These are phyloP conservation scores for Allium cepa DNA, from an alignment of 106 monocot species.

Conservation along the genomic window DNA sequence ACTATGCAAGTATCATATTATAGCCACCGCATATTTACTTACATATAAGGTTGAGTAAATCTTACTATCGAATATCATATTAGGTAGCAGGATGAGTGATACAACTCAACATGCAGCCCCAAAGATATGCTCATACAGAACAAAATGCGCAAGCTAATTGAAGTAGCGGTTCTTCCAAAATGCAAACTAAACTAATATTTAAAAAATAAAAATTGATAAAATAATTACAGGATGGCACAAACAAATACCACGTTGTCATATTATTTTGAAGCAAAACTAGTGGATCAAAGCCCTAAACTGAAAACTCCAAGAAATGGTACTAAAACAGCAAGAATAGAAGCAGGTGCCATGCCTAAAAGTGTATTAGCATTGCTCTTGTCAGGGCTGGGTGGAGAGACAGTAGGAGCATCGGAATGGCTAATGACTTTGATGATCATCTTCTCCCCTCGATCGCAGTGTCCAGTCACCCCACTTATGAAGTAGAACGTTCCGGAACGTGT, in stretches of 20 bases:
- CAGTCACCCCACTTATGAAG: slow-evolving; percentile 80
- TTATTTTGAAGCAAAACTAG: background rate
- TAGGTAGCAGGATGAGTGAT: too few relatives aligned
- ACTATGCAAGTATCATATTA: too few relatives aligned
- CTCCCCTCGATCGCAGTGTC: slow-evolving; percentile 75
- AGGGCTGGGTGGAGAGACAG: background rate
- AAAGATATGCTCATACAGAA: too few relatives aligned
- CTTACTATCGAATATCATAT: too few relatives aligned
- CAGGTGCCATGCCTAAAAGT: background rate
- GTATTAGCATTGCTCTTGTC: background rate
- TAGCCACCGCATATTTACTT: too few relatives aligned
- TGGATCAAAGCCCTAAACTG: background rate
- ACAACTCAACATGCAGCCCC: too few relatives aligned
- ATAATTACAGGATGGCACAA: too few relatives aligned
- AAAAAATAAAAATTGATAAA: too few relatives aligned
- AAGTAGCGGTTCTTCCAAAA: too few relatives aligned
- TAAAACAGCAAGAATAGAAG: background rate
- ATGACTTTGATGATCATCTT: slow-evolving; percentile 76
- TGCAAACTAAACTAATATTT: too few relatives aligned
- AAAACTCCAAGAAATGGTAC: background rate
- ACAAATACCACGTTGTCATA: background rate
- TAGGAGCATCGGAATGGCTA: slow-evolving; percentile 6
- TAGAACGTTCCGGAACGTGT: slow-evolving; percentile 54
- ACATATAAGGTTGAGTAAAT: too few relatives aligned
- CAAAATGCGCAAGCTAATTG: too few relatives aligned